phyloP scores from a whole-genome alignment of 129 eudicot genomes.

The Rutidosis leptorrhynchoides region DNA sequence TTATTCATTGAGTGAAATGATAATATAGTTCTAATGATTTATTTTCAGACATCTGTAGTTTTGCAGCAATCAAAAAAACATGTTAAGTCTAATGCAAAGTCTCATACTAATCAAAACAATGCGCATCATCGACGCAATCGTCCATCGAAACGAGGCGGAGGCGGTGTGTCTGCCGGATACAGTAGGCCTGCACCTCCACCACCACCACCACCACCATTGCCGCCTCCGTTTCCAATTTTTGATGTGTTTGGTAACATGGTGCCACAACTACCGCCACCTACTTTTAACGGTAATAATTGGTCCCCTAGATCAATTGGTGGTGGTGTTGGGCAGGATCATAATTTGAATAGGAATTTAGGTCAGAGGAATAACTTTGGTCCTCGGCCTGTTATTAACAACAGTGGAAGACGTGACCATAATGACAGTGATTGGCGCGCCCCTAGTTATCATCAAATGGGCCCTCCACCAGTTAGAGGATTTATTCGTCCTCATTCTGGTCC shows the following conservation, averaged over 20 bases:
- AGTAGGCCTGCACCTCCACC: conserved; percentile 29
- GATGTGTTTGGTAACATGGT: conserved; percentile 42
- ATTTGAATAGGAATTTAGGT: conserved; percentile 37
- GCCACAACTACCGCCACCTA: conserved; percentile 36
- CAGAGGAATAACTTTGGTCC: conserved; percentile 55
- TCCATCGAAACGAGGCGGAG: conserved; percentile 37
- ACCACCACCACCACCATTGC: conserved; percentile 39
- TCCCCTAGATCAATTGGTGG: conserved; percentile 42
- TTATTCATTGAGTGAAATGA: background rate
- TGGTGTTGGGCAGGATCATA: conserved; percentile 22
- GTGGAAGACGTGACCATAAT: conserved; percentile 50
- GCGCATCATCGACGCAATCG: conserved; percentile 31
- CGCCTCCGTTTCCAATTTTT: conserved; percentile 52
- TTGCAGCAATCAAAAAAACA: conserved; percentile 47
- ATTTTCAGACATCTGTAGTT: conserved; percentile 47
- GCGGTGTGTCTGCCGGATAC: conserved; percentile 33
- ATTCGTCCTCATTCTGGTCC: conserved; percentile 45
- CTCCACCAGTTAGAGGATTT: conserved; percentile 39
- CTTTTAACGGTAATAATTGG: conserved; percentile 36
- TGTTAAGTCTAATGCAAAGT: conserved; percentile 35
- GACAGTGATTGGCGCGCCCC: conserved; percentile 38
- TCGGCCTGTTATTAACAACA: conserved; percentile 50
- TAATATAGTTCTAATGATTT: background rate
- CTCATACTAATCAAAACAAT: conserved; percentile 39
- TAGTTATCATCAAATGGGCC: conserved; percentile 41